Evolutionary conservation across 192 early-diverging fungal genomes (phyloP), one percentile per base, ranked within the genome.

Genomic region (Physocladia obscura): DNA sequence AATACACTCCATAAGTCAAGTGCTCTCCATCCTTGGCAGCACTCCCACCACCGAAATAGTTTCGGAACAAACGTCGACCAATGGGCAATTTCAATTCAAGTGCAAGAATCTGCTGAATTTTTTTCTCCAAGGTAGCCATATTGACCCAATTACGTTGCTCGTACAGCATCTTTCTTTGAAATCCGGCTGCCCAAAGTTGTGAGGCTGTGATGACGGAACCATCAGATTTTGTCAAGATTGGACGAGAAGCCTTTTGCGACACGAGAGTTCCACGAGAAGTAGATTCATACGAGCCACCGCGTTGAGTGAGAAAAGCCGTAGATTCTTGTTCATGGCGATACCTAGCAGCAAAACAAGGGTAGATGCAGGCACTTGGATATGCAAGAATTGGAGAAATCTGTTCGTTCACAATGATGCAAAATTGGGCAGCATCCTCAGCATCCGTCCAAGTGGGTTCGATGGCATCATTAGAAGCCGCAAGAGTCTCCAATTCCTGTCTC

Each of bases 101-200:
- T 6, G 52, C 52, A 6, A 54, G 24, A 8, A 54, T 54, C 24
- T 24, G 52, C 26, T 54, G 52, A 54, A 54, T 54, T 27, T 27
- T 54, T 24, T 54, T 54, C 52, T 54, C 52, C 52, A 54, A 27
- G 24, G 52, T 22, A 19, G 52, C 52, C 52, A 54, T 54, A 54
- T 54, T 54, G 8, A 54, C 52, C 52, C 52, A 54, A 54, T 54
- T 54, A 11, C 52, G 15, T 24, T 54, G 52, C 52, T 54, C 52
- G 24, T 19, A 22, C 15, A 54, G 15, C 52, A 54, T 54, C 8
- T 15, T 54, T 11, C 52, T 6, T 24, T 54, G 52, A 54, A 54
- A 54, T 27, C 15, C 52, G 15, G 6, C 8, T 15, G 6, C 26
- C 52, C 52, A 54, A 22, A 54, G 52, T 22, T 54, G n/a, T 15